phyloP scores from a whole-genome alignment of 2,329 filamentous ascomycete species.

The Atkinsonella texensis region DNA sequence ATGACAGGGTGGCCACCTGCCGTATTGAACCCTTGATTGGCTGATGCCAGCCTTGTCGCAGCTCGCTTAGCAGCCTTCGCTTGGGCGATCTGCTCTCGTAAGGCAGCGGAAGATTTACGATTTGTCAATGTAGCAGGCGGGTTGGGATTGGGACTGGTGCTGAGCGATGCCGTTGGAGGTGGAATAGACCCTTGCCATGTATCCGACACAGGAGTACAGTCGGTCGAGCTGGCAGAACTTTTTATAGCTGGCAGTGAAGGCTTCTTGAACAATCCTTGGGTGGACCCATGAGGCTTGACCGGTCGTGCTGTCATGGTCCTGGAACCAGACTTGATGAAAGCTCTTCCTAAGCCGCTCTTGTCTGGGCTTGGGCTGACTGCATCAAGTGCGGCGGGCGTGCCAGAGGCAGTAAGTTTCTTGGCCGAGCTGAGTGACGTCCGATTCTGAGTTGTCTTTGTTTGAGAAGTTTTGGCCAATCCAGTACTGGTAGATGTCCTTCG shows the following conservation, averaged over 20 bases:
- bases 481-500: conserved; percentile 16
- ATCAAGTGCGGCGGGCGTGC: conserved; percentile 12
- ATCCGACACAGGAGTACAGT: conserved; percentile 3
- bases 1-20: conserved; percentile 26
- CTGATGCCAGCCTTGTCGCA: conserved; percentile 24
- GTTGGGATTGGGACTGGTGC: conserved; percentile 8
- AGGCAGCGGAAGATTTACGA: conserved; percentile 61
- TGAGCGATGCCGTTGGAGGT: conserved; percentile 10
- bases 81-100: conserved; percentile 86
- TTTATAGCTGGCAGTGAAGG: conserved; percentile 34
- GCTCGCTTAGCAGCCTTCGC: conserved; percentile 72
- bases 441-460: conserved; percentile 13
- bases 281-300: conserved; percentile 38
- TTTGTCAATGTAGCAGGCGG: conserved; percentile 15
- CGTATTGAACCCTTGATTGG: conserved; percentile 4
- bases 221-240: conserved; percentile 6
- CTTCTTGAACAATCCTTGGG: conserved; percentile 43
- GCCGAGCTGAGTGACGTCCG: conserved; percentile 12
- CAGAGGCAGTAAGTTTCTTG: conserved; percentile 15
- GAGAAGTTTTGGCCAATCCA: conserved; percentile 13
- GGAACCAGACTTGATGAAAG: conserved; percentile 28
- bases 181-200: conserved; percentile 21
- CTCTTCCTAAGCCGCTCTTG: conserved; percentile 17
- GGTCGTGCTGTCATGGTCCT: conserved; percentile 35
- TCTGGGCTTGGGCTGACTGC: conserved; percentile 27